A percentile compares a stretch with the other conserved stretches of the same genome.
Conservation (phyloP, 176 grass and related monocot genomes). For the Paspalum vaginatum region DNA sequence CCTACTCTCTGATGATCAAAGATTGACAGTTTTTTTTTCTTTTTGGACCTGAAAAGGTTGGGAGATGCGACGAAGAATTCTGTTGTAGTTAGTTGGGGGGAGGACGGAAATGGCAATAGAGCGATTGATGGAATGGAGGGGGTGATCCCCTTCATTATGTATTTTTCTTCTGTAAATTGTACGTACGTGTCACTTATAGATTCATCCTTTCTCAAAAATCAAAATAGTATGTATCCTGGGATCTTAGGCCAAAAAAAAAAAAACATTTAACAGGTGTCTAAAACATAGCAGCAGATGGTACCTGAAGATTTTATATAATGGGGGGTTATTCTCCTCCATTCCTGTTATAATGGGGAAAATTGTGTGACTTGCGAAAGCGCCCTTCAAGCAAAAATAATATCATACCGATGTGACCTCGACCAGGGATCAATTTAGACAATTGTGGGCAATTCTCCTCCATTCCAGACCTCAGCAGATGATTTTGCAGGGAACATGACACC, state of each 20-base stretch:
- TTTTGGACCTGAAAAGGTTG: background rate
- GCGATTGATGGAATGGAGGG: background rate
- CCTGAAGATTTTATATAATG: background rate
- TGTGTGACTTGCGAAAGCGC: background rate
- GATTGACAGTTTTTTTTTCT: background rate
- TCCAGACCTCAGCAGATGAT: background rate
- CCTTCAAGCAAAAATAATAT: background rate
- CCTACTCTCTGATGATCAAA: background rate
- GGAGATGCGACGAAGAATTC: slow-evolving; percentile 2
- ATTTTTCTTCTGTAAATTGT: slow-evolving; percentile 34
- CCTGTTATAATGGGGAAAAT: too few relatives aligned
- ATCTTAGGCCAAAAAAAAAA: background rate
- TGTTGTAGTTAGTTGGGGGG: slow-evolving; percentile 13
- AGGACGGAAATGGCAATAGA: background rate
- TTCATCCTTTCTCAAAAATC: background rate
- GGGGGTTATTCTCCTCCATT: background rate
- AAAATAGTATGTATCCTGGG: background rate
- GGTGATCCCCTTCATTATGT: background rate
- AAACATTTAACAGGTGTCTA: background rate
- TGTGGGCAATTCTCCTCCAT: background rate
- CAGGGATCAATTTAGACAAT: background rate
- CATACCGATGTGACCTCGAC: background rate
- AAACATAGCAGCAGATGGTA: background rate
- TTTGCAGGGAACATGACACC: background rate
- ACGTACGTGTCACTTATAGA: background rate